Evolutionary conservation across 2,329 filamentous ascomycete genomes (phyloP), one percentile per base, ranked within the genome.

Genomic region (Fusarium nelsonii): DNA sequence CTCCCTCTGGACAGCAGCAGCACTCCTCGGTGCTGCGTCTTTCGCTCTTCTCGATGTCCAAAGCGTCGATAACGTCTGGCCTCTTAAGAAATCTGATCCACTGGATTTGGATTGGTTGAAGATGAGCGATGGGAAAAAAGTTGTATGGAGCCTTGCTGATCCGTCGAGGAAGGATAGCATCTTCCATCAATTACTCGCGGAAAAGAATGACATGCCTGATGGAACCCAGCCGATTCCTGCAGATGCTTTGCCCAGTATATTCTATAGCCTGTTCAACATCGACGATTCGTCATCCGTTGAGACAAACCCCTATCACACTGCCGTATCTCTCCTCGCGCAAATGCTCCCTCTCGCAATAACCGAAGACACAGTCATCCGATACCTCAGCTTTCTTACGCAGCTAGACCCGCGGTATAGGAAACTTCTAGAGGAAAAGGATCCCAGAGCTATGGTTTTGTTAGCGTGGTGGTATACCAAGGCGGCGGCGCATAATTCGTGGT

Each of bases 21-120:
- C 81, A 3, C 73, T 87, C 4, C 78, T 87, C 4, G 81, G 84
- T 9, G 78, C 81, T 23, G 78, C 82, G 1, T 76, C 82, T 10
- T 83, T 86, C 60, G 81, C 81, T 34, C 80, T 80, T 26, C 74
- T 85, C 23, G 82, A 85, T 33, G 77, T 79, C 1, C 62, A 72
- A 1, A 76, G 78, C 0, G 78, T 85, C 0, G 75, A 82, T 50
- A 75, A 85, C 56, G 80, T 84, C 3, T 91, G 88, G 88, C 88
- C 88, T 1, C 76, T 91, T 3, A 83, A 80, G 37, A 65, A 77
- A 3, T 74, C 79, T 0, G 78, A 78, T 1, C 71, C 49, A 1
- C 45, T 77, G 1, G 85, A 89, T 64, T 78, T 90, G 2, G 81
- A 86, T 69, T 91, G 88, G 88, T 73, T 90, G 3, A 84, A 80